Evolutionary conservation across 495 filamentous ascomycete genomes (phyloP).

Genomic region (Mytilinidion resinicola): DNA sequence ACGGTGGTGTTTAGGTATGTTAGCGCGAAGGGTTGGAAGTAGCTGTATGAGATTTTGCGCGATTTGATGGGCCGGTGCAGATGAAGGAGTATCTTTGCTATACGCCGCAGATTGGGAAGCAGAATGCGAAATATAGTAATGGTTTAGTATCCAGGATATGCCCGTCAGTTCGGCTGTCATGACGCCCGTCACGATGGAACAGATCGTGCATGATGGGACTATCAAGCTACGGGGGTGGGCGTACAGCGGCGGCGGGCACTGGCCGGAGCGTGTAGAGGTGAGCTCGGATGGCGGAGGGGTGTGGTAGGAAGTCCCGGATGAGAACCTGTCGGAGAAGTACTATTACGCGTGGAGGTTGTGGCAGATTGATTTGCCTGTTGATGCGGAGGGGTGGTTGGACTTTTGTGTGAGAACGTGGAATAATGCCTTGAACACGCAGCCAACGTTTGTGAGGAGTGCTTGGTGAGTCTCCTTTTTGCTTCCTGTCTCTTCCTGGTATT

Average conservation of each 20-base stretch:
- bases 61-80: constrained; percentile 43
- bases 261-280: constrained; percentile 54
- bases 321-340: constrained; percentile 49
- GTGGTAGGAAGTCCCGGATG: constrained; percentile 51
- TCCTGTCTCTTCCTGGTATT: too few species aligned
- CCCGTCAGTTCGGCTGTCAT: constrained; percentile 57
- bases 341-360: constrained; percentile 51
- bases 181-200: constrained; percentile 46
- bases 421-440: constrained; percentile 50
- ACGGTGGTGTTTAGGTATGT: constrained; percentile 60
- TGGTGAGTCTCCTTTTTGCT: constrained; percentile 26
- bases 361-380: constrained; percentile 48
- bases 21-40: constrained; percentile 51
- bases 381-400: constrained; percentile 56
- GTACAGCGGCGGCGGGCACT: constrained; percentile 51
- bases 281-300: constrained; percentile 50
- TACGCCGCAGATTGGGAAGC: constrained; percentile 53
- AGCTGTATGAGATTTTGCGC: constrained; percentile 51
- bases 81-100: constrained; percentile 55
- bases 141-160: constrained; percentile 60
- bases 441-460: constrained; percentile 39
- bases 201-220: constrained; percentile 48
- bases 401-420: constrained; percentile 53
- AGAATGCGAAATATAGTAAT: constrained; percentile 47
- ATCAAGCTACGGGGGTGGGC: constrained; percentile 53